Conservation (phyloP, 495 filamentous ascomycete genomes). For the Penicillium parvum region DNA sequence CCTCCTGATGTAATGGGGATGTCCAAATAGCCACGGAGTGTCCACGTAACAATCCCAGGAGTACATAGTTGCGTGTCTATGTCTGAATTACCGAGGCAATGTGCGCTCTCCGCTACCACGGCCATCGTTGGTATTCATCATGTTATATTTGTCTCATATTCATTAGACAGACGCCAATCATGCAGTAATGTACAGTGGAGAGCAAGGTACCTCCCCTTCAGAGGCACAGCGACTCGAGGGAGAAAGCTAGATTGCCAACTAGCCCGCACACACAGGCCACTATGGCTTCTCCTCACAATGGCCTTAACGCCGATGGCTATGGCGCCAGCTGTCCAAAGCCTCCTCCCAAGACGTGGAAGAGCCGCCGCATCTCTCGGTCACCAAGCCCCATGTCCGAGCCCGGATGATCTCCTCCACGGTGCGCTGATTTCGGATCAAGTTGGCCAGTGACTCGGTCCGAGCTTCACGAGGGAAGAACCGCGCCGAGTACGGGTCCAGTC, state of each 20-base stretch:
- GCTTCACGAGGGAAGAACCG: conserved; percentile 80
- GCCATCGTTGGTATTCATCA: too few relatives aligned
- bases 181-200: conserved; percentile 9
- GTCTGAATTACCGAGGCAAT: too few relatives aligned
- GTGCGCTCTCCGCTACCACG: too few relatives aligned
- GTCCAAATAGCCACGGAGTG: too few relatives aligned
- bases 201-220: too few relatives aligned
- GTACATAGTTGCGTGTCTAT: too few relatives aligned
- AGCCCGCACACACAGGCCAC: background rate
- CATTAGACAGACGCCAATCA: conserved; percentile 8
- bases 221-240: background rate
- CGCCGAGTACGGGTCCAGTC: conserved; percentile 87
- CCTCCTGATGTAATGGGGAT: too few relatives aligned
- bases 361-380: conserved; percentile 73
- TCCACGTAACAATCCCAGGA: too few relatives aligned
- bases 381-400: conserved; percentile 72
- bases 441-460: conserved; percentile 76
- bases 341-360: conserved; percentile 55
- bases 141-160: background rate
- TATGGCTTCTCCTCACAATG: background rate
- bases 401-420: conserved; percentile 85
- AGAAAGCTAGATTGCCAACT: conserved; percentile 1
- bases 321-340: conserved; percentile 59
- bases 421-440: conserved; percentile 74
- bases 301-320: conserved; percentile 25